These are phyloP conservation scores for Rutstroemia sydowiana DNA, from an alignment of 2,329 filamentous ascomycete genomes.

Conservation along the genomic window DNA sequence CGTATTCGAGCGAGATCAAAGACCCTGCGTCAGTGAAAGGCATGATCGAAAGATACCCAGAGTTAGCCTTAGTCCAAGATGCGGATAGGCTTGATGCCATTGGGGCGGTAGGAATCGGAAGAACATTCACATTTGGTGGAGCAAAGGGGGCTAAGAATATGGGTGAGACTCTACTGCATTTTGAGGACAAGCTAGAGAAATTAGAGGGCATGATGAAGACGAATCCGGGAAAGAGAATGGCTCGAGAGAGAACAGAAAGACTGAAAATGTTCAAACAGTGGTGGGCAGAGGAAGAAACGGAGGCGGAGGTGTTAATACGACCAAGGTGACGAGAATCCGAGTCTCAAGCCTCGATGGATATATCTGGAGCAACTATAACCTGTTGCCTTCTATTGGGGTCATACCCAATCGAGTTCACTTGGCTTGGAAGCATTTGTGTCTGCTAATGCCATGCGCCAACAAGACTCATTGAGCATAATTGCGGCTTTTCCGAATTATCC, in stretches of 20 bases:
- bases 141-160: slow-evolving; percentile 50
- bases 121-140: slow-evolving; percentile 72
- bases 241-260: slow-evolving; percentile 42
- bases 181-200: slow-evolving; percentile 65
- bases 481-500: too few species aligned
- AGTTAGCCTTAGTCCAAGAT: slow-evolving; percentile 84
- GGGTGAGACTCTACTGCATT: slow-evolving; percentile 62
- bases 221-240: slow-evolving; percentile 43
- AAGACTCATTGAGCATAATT: too few species aligned
- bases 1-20: slow-evolving; percentile 68
- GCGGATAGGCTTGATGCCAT: slow-evolving; percentile 91
- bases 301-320: too few species aligned
- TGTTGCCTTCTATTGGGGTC: too few species aligned
- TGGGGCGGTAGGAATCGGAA: slow-evolving; percentile 75
- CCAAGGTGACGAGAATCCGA: too few species aligned
- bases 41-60: slow-evolving; percentile 58
- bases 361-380: too few species aligned
- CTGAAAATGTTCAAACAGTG: slow-evolving; percentile 45
- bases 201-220: slow-evolving; percentile 53
- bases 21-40: slow-evolving; percentile 51
- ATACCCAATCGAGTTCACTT: too few species aligned
- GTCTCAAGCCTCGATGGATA: too few species aligned
- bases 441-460: too few species aligned
- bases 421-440: too few species aligned
- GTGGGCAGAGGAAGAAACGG: slow-evolving; percentile 43